Percentiles rank a stretch among this genome's conserved stretches.
Evolutionary conservation across 805 yeast species (phyloP).

Genomic region (Metschnikowia lunata): DNA sequence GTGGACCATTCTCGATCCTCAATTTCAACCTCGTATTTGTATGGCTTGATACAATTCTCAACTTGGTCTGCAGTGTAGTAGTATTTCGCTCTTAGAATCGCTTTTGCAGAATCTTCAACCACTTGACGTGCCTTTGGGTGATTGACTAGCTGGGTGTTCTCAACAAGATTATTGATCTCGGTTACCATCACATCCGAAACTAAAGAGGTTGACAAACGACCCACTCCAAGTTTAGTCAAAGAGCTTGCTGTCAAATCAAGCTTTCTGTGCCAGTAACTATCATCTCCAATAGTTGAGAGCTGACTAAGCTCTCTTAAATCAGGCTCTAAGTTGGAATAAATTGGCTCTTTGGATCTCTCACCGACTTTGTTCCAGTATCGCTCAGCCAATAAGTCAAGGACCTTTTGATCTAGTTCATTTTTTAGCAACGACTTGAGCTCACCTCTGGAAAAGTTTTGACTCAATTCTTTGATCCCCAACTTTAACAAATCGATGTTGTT

Average conservation of each 20-base stretch:
- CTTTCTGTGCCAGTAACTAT: slow-evolving; percentile 82
- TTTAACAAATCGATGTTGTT: slow-evolving; percentile 86
- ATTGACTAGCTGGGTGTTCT: slow-evolving; percentile 67
- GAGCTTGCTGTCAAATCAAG: slow-evolving; percentile 79
- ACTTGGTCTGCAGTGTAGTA: slow-evolving; percentile 97
- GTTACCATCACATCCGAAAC: slow-evolving; percentile 75
- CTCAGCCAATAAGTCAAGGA: slow-evolving; percentile 79
- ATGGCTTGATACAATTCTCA: slow-evolving; percentile 96
- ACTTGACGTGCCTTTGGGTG: slow-evolving; percentile 85
- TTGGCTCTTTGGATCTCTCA: slow-evolving; percentile 14
- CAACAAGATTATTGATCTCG: slow-evolving; percentile 72
- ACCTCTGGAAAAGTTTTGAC: slow-evolving; percentile 73
- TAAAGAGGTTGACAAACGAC: slow-evolving; percentile 79
- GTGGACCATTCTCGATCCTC: slow-evolving; percentile 92
- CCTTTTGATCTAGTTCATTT: slow-evolving; percentile 84
- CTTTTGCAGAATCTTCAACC: slow-evolving; percentile 78
- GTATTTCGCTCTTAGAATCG: slow-evolving; percentile 72
- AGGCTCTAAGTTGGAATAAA: slow-evolving; percentile 36
- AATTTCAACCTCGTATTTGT: slow-evolving; percentile 92
- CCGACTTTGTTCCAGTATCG: slow-evolving; percentile 84
- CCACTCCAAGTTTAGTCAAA: slow-evolving; percentile 89
- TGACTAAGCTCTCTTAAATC: slow-evolving; percentile 52
- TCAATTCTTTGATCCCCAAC: slow-evolving; percentile 79
- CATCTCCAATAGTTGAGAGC: slow-evolving; percentile 50
- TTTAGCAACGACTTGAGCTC: slow-evolving; percentile 77